Percentiles rank a stretch among this genome's conserved stretches.
phyloP scores from a whole-genome alignment of 306 rosid species.

The Sophora flavescens region DNA sequence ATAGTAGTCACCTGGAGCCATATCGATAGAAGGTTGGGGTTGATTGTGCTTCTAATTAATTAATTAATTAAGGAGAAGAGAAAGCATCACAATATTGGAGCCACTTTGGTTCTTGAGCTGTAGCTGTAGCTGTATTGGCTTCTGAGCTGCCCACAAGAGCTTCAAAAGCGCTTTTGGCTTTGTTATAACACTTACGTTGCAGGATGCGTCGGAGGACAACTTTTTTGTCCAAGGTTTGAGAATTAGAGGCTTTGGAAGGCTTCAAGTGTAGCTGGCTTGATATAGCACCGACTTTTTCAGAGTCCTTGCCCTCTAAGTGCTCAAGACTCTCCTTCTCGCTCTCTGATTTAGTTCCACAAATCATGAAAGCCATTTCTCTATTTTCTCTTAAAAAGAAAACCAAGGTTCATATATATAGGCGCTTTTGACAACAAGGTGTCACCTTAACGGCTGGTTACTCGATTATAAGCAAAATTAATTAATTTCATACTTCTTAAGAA shows the following conservation, averaged over 20 bases:
- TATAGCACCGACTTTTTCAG: conserved; percentile 31
- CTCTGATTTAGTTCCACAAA: conserved; percentile 52
- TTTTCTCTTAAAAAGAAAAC: neutral
- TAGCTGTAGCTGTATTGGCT: conserved; percentile 14
- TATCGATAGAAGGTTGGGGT: neutral
- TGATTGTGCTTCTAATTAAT: no score
- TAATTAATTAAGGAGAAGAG: conserved; percentile 53
- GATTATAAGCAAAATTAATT: no score
- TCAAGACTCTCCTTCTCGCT: conserved; percentile 39
- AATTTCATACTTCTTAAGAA: no score
- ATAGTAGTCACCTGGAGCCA: neutral
- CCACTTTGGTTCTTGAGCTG: conserved; percentile 49
- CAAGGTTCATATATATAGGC: no score
- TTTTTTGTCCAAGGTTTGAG: conserved; percentile 59
- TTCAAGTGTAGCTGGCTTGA: conserved; percentile 66
- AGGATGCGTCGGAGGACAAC: conserved; percentile 68
- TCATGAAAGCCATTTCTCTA: conserved; percentile 52
- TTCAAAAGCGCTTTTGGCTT: conserved; percentile 56
- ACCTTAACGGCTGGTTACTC: no score
- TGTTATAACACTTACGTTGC: conserved; percentile 61
- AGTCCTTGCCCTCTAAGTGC: conserved; percentile 20
- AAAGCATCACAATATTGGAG: conserved; percentile 62
- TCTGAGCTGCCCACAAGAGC: conserved; percentile 47
- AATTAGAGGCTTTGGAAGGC: conserved; percentile 48
- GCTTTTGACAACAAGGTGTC: no score